Evolutionary conservation across 495 filamentous ascomycete species (phyloP).

Genomic region (Podospora appendiculata): DNA sequence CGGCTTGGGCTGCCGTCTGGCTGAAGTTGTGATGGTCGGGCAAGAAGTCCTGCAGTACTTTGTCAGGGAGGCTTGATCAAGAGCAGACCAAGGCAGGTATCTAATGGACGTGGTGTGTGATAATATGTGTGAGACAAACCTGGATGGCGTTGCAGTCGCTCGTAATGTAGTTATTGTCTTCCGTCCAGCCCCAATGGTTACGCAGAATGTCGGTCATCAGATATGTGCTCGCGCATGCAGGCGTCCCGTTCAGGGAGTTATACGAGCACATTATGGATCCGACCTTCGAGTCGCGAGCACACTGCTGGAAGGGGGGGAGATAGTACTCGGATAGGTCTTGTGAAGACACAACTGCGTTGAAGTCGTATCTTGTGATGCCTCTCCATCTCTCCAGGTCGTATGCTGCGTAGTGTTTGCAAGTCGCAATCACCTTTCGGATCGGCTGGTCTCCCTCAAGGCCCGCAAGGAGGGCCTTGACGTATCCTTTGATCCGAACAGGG

Average conservation of each 20-base stretch:
- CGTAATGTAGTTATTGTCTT: slow-evolving; percentile 34
- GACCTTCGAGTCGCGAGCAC: slow-evolving; percentile 35
- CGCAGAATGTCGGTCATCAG: slow-evolving; percentile 35
- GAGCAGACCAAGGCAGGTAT: no score
- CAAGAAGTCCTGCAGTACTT: neutral
- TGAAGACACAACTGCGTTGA: slow-evolving; percentile 29
- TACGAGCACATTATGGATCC: slow-evolving; percentile 44
- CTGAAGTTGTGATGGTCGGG: slow-evolving; percentile 20
- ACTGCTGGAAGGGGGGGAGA: slow-evolving; percentile 37
- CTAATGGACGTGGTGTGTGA: no score
- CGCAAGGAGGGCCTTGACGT: slow-evolving; percentile 28
- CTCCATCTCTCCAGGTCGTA: slow-evolving; percentile 51
- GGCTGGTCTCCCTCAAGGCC: slow-evolving; percentile 15
- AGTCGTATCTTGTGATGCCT: slow-evolving; percentile 22
- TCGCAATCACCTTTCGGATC: slow-evolving; percentile 12
- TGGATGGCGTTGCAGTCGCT: slow-evolving; percentile 38
- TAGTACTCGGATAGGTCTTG: slow-evolving; percentile 44
- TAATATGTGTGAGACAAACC: no score
- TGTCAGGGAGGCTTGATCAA: no score
- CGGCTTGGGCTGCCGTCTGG: slow-evolving; percentile 18
- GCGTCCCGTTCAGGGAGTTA: slow-evolving; percentile 39
- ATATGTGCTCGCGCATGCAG: slow-evolving; percentile 35
- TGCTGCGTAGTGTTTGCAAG: slow-evolving; percentile 38
- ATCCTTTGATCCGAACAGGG: slow-evolving; percentile 31
- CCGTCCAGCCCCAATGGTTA: slow-evolving; percentile 38